phyloP scores from a whole-genome alignment of 1,284 basidiomycete species.

The Exobasidium cylindrosporum region DNA sequence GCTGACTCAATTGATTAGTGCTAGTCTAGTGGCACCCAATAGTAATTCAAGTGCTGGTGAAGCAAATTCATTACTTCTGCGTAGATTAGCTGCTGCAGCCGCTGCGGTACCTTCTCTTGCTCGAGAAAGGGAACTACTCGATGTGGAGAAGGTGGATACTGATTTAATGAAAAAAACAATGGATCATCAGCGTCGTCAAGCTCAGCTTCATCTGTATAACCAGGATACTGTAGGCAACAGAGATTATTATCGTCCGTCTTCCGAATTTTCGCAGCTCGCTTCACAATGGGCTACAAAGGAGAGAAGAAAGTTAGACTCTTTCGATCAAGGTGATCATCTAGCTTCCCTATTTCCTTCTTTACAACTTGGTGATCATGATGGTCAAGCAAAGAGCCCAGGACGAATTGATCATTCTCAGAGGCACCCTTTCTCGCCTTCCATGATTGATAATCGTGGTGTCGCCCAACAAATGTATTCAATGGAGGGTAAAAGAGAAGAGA shows the following conservation, averaged over 20 bases:
- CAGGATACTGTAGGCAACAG: no score
- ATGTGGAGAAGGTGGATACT: no score
- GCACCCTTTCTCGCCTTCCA: not conserved
- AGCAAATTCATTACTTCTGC: not conserved
- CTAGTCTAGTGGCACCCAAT: not conserved
- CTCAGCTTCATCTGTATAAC: no score
- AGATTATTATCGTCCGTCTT: no score
- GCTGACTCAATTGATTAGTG: not conserved
- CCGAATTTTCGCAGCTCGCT: no score
- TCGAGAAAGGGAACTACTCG: not conserved
- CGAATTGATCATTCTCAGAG: not conserved
- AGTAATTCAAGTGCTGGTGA: not conserved
- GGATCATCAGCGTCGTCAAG: not conserved
- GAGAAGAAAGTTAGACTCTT: no score
- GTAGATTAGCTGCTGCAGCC: not conserved
- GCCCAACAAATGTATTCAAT: no score
- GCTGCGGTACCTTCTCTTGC: not conserved
- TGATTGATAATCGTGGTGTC: not conserved
- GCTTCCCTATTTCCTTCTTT: not conserved
- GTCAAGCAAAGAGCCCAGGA: not conserved
- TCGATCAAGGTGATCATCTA: not conserved
- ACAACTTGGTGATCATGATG: not conserved
- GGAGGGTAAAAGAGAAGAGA: no score
- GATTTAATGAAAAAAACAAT: not conserved
- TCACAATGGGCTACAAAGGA: no score